Evolutionary conservation across 192 early-diverging fungal genomes (phyloP).

Genomic region (Borealophlyctis nickersoniae): DNA sequence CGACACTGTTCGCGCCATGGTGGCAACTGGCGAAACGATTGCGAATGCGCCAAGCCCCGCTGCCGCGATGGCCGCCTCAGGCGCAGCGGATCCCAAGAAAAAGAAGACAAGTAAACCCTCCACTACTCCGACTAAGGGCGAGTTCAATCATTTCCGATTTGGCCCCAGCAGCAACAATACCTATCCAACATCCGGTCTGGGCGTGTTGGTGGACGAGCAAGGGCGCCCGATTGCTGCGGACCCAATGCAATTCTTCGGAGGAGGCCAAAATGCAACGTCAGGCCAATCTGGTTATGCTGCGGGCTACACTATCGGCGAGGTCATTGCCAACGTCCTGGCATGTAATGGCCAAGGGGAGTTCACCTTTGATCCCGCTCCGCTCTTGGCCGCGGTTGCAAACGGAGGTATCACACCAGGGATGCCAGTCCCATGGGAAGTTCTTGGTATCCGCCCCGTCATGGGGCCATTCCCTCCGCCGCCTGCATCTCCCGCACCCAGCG

Average conservation of each 20-base stretch:
- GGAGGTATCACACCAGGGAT: conserved; percentile 18
- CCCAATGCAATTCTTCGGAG: too few relatives aligned
- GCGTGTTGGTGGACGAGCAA: conserved; percentile 9
- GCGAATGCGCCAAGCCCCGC: conserved; percentile 16
- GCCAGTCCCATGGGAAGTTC: conserved; percentile 25
- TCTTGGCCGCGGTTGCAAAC: conserved; percentile 16
- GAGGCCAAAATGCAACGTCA: too few relatives aligned
- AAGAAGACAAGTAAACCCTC: conserved; percentile 17
- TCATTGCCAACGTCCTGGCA: conserved; percentile 8
- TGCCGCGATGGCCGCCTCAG: neutral
- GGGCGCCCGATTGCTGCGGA: neutral
- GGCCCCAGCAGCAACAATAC: neutral
- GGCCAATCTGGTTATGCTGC: neutral
- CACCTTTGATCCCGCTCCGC: conserved; percentile 20
- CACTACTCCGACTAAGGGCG: conserved; percentile 1
- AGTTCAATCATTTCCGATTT: neutral
- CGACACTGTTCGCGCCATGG: conserved; percentile 26
- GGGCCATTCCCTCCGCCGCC: too few relatives aligned
- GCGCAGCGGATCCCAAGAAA: neutral
- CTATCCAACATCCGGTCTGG: neutral
- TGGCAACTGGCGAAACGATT: conserved; percentile 22
- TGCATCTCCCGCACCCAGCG: too few relatives aligned
- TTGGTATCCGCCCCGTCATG: conserved; percentile 10
- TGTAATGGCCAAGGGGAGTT: neutral
- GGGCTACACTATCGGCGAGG: conserved; percentile 10